phyloP scores from a whole-genome alignment of 2,329 filamentous ascomycete genomes.

The Huntiella savannae region DNA sequence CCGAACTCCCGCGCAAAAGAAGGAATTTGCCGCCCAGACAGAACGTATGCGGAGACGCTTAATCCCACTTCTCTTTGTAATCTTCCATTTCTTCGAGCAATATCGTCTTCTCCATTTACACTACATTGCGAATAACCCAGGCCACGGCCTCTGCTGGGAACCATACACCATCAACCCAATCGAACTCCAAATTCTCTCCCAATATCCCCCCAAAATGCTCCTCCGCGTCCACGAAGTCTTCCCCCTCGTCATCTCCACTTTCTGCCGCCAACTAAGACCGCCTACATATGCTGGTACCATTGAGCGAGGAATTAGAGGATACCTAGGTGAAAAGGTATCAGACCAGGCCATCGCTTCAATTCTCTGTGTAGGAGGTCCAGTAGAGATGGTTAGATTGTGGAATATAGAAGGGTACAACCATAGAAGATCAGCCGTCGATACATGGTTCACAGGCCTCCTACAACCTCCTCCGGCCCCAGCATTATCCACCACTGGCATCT shows the following conservation, averaged over 20 bases:
- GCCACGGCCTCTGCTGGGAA: constrained; percentile 29
- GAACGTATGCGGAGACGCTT: constrained; percentile 45
- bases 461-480: background rate
- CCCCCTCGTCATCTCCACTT: constrained; percentile 43
- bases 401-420: constrained; percentile 47
- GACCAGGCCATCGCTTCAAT: constrained; percentile 44
- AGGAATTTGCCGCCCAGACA: constrained; percentile 39
- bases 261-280: constrained; percentile 40
- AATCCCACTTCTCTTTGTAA: constrained; percentile 43
- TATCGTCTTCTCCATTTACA: constrained; percentile 40
- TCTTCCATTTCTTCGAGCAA: constrained; percentile 50
- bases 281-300: constrained; percentile 45
- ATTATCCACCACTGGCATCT: background rate
- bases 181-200: constrained; percentile 39
- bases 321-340: constrained; percentile 40
- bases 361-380: constrained; percentile 39
- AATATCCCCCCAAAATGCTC: constrained; percentile 45
- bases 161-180: constrained; percentile 45
- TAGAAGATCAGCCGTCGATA: constrained; percentile 38
- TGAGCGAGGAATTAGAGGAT: constrained; percentile 43
- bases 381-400: constrained; percentile 45
- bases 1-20: constrained; percentile 32
- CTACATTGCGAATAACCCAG: constrained; percentile 32
- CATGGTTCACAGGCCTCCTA: constrained; percentile 28
- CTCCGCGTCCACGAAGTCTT: constrained; percentile 46